A percentile compares a stretch with the other conserved stretches of the same genome.
Conservation (phyloP, 2,329 filamentous ascomycete species). For the Penicillium griseofulvum region DNA sequence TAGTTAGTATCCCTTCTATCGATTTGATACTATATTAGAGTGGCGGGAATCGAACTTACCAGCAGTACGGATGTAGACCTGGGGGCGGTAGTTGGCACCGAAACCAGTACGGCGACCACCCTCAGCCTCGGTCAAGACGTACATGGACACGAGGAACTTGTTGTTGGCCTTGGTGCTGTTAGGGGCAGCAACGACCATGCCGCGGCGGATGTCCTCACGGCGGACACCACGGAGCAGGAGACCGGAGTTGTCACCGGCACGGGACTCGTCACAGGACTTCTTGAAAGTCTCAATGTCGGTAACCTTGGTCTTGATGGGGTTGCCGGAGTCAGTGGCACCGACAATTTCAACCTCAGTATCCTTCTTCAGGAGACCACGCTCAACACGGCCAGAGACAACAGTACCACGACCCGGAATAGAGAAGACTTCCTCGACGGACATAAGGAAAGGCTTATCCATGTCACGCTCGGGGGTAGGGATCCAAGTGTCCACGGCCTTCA, state of each 20-base stretch:
- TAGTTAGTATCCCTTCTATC: constrained; percentile 32
- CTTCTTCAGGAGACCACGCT: constrained; percentile 91
- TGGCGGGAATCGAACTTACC: constrained; percentile 31
- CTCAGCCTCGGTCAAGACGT: constrained; percentile 96
- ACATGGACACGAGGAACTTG: constrained; percentile 93
- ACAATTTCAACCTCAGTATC: constrained; percentile 93
- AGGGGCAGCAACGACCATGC: constrained; percentile 89
- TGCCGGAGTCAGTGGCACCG: constrained; percentile 67
- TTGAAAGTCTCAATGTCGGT: constrained; percentile 99
- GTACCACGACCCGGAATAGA: constrained; percentile 92
- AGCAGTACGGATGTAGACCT: constrained; percentile 92
- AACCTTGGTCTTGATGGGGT: constrained; percentile 93
- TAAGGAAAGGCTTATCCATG: constrained; percentile 97
- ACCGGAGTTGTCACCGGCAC: constrained; percentile 96
- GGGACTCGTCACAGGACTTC: constrained; percentile 96
- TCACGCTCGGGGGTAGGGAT: constrained; percentile 94
- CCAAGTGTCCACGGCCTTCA: constrained; percentile 88
- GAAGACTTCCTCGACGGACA: constrained; percentile 94
- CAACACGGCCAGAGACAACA: constrained; percentile 93
- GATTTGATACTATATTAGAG: neutral
- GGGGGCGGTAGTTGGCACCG: constrained; percentile 91
- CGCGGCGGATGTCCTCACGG: constrained; percentile 89
- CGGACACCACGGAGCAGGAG: constrained; percentile 93
- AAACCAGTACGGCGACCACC: constrained; percentile 97
- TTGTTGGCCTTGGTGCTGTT: constrained; percentile 80